Evolutionary conservation across 352 stramenopile species (phyloP).

Genomic region (Phytopythium boreale): DNA sequence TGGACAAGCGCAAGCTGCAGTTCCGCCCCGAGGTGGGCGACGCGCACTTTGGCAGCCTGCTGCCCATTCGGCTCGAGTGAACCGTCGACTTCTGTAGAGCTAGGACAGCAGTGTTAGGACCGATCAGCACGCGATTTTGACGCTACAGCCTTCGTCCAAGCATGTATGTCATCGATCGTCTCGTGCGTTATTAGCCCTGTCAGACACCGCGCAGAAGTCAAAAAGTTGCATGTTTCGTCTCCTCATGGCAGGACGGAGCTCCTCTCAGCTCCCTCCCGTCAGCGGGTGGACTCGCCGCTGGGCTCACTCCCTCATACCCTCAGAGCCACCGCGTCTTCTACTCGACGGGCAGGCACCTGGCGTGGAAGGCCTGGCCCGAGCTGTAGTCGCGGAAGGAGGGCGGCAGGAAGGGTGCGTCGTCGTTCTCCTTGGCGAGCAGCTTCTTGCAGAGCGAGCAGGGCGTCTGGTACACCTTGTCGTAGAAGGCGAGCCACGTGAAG

Average conservation of each 20-base stretch:
- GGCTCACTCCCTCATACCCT: too few relatives aligned
- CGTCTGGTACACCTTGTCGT: constrained; percentile 89
- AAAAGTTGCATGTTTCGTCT: background rate
- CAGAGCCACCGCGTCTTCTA: too few relatives aligned
- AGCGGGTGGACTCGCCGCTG: too few relatives aligned
- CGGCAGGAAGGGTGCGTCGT: constrained; percentile 78
- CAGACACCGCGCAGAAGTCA: background rate
- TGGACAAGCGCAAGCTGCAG: constrained; percentile 37
- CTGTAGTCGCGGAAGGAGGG: constrained; percentile 85
- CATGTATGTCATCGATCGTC: background rate
- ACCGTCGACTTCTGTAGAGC: background rate
- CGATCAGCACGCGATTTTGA: background rate
- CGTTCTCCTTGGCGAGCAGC: constrained; percentile 75
- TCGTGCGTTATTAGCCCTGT: background rate
- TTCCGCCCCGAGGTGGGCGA: constrained; percentile 19
- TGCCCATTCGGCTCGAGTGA: constrained; percentile 66
- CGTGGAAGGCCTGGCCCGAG: constrained; percentile 78
- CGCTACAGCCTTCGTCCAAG: background rate
- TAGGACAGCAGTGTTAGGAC: background rate
- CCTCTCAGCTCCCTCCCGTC: too few relatives aligned
- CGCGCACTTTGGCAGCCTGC: constrained; percentile 38
- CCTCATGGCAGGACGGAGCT: background rate
- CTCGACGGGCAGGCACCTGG: constrained; percentile 75
- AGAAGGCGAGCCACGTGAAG: constrained; percentile 84
- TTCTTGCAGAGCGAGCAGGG: constrained; percentile 85